Percentiles rank a stretch among this genome's conserved stretches.
Conservation (phyloP, 2,329 filamentous ascomycete species). For the Venturia carpophila region DNA sequence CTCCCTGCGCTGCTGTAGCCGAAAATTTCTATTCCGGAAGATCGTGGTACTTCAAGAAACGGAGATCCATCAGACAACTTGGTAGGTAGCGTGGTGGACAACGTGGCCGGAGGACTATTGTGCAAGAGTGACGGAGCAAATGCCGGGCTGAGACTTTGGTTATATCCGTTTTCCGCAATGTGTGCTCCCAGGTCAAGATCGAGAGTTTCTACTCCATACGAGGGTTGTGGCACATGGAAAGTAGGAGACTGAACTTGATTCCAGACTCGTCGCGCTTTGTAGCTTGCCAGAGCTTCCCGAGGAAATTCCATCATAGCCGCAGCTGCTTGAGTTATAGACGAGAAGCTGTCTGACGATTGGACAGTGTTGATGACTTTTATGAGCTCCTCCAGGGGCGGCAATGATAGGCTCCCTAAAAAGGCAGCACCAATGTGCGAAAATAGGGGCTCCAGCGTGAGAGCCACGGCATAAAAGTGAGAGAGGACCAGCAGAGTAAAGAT, state of each 20-base stretch:
- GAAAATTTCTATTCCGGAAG: conserved; percentile 25
- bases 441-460: conserved; percentile 78
- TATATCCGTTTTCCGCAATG: conserved; percentile 35
- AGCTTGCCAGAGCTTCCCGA: conserved; percentile 35
- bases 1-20: conserved; percentile 22
- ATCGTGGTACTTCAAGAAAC: conserved; percentile 40
- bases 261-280: conserved; percentile 36
- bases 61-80: conserved; percentile 30
- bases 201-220: conserved; percentile 33
- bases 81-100: conserved; percentile 25
- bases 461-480: conserved; percentile 84
- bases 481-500: conserved; percentile 74
- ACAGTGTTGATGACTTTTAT: conserved; percentile 64
- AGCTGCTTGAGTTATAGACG: conserved; percentile 36
- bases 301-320: conserved; percentile 41
- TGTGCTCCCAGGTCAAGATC: conserved; percentile 35
- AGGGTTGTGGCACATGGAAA: conserved; percentile 28
- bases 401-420: conserved; percentile 62
- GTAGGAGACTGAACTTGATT: conserved; percentile 30
- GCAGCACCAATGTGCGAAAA: conserved; percentile 87
- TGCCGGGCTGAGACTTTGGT: conserved; percentile 41
- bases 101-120: conserved; percentile 27
- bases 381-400: conserved; percentile 80
- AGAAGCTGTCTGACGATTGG: conserved; percentile 40
- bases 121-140: conserved; percentile 41